Conservation (phyloP, 768 basidiomycete species). For the Auriculariales sp. region DNA sequence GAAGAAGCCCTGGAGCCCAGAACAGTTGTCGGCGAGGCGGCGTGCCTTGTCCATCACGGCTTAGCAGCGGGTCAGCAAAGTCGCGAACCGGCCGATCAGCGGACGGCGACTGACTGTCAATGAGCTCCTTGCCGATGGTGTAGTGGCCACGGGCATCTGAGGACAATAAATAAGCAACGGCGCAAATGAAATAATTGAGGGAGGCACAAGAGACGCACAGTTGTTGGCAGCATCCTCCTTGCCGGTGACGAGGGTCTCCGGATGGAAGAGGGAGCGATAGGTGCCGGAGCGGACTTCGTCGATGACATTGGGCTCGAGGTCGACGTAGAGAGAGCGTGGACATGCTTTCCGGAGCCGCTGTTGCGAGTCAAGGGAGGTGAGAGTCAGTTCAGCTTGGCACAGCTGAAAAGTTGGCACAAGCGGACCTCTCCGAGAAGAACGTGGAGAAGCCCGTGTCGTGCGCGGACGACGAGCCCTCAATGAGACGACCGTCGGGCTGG, state of each 20-base stretch:
- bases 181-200: background rate
- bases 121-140: conserved; percentile 96
- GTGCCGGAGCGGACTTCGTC: conserved; percentile 93
- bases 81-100: background rate
- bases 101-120: conserved; percentile 43
- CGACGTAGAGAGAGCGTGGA: conserved; percentile 96
- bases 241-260: conserved; percentile 93
- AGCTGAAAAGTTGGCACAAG: background rate
- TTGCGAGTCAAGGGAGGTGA: background rate
- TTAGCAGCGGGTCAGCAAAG: background rate
- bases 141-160: conserved; percentile 97
- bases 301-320: conserved; percentile 94
- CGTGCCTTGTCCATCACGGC: conserved; percentile 92
- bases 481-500: conserved; percentile 88
- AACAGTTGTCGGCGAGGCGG: conserved; percentile 93
- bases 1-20: conserved; percentile 98
- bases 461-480: conserved; percentile 57
- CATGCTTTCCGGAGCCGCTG: conserved; percentile 73
- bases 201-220: conserved; percentile 37
- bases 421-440: conserved; percentile 94
- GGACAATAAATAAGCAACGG: background rate
- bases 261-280: conserved; percentile 97
- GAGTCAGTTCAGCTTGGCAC: background rate
- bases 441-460: conserved; percentile 92
- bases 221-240: conserved; percentile 99